Evolutionary conservation across 1,139 yeast species (phyloP).

Genomic region (Spencermartinsiella ligniputridi): DNA sequence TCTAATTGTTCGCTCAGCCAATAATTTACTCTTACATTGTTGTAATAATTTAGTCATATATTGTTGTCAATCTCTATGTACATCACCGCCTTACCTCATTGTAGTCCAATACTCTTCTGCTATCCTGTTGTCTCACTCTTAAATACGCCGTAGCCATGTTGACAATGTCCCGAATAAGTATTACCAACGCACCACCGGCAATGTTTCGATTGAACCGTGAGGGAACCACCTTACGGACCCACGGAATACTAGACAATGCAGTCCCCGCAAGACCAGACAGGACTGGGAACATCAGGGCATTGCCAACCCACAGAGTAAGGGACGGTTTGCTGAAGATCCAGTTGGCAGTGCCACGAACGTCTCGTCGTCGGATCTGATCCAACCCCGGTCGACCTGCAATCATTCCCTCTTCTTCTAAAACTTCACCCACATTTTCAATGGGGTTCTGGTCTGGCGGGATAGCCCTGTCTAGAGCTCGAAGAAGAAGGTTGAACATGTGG

Average conservation of each 20-base stretch:
- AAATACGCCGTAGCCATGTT: constrained; percentile 27
- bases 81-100: constrained; percentile 8
- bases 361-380: background rate
- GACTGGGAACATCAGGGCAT: constrained; percentile 30
- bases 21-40: no score
- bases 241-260: constrained; percentile 19
- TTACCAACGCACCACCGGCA: constrained; percentile 41
- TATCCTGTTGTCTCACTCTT: constrained; percentile 24
- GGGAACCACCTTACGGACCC: constrained; percentile 20
- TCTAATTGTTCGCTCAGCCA: no score
- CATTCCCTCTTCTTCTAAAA: background rate
- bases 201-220: constrained; percentile 41
- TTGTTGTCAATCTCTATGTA: no score
- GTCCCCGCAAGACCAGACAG: constrained; percentile 23
- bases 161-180: constrained; percentile 39
- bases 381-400: background rate
- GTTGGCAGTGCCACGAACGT: constrained; percentile 22
- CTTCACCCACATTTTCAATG: background rate
- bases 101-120: constrained; percentile 23
- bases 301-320: constrained; percentile 20
- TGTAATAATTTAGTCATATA: no score
- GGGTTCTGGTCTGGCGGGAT: constrained; percentile 1
- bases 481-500: constrained; percentile 1
- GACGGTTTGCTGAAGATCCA: constrained; percentile 26
- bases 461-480: background rate